Evolutionary conservation across 106 monocot genomes (phyloP), one percentile per base, ranked within the genome.

Genomic region (Dendrobium nobile): DNA sequence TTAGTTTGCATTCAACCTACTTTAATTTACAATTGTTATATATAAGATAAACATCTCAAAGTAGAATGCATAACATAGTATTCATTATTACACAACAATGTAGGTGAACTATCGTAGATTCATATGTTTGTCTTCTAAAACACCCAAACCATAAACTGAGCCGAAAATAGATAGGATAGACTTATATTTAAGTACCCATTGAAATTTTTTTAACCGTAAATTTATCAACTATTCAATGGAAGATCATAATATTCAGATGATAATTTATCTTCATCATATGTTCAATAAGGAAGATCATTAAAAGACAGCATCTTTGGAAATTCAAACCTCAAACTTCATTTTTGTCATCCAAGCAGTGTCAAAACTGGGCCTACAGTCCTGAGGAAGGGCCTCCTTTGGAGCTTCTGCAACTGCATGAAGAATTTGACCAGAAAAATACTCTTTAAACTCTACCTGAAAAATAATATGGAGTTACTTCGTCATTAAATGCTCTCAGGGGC

Each of bases 361-460:
- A 87, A 96, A 96, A 86, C 47, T 83, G 45, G 96, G 96, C 75
- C 96, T 85, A 73, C 96, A 96, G 58, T 88, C 84, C 79, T 78
- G 79, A 73, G 96, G 96, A 85, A 93, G 92, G 74, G 96, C 93
- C 86, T 94, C 90, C 75, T 90, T 96, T 41, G 96, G 96, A 84
- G 88, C 88, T 84, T 96, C 96, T 78, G 87, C 87, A 28, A 93
- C 81, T 15, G 87, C 85, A 82, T 83, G 85, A 79, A 87, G 87
- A 68, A 81, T 75, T 77, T 87, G 90, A 47, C 96, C 90, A 74
- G 96, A 96, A 84, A 93, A 87, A 81, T 90, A 85, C 75, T 96
- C 96, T 82, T 82, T 90, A 68, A 88, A 96, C 82, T 96, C 96
- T 17, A 96, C 96, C 96, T 96, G 80, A 67, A 90, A 17, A 61